Percentiles rank a stretch among this genome's conserved stretches.
Evolutionary conservation across 2,329 filamentous ascomycete genomes (phyloP).

Genomic region (Cyclaneusma minus): DNA sequence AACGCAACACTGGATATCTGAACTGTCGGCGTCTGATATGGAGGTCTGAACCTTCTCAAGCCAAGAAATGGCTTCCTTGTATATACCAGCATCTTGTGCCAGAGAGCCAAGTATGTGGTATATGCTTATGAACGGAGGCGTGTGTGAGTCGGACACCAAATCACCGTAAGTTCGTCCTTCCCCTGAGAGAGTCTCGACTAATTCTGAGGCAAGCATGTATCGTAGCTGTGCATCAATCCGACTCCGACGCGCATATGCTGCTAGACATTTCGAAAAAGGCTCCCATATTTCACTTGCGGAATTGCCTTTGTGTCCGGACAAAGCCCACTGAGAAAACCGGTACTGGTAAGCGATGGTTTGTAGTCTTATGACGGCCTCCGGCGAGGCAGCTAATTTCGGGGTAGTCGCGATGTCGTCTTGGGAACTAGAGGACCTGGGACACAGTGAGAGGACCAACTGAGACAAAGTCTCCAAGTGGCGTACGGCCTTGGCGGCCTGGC

Average conservation of each 20-base stretch:
- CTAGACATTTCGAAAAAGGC: constrained; percentile 46
- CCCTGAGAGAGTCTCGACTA: constrained; percentile 9
- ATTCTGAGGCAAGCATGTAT: constrained; percentile 10
- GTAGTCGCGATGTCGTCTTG: constrained; percentile 43
- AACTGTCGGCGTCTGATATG: constrained; percentile 9
- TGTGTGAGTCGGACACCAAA: constrained; percentile 4
- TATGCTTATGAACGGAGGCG: constrained; percentile 11
- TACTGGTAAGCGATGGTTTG: constrained; percentile 47
- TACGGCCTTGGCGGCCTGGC: constrained; percentile 37
- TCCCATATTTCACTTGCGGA: constrained; percentile 48
- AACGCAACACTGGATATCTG: constrained; percentile 25
- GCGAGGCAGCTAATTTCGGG: constrained; percentile 35
- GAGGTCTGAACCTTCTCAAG: constrained; percentile 24
- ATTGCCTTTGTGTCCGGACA: constrained; percentile 43
- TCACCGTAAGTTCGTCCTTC: no score
- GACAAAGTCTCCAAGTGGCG: constrained; percentile 53
- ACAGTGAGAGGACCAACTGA: constrained; percentile 47
- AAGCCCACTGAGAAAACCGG: constrained; percentile 48
- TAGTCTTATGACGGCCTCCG: constrained; percentile 42
- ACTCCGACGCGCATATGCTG: constrained; percentile 40
- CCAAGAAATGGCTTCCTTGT: constrained; percentile 40
- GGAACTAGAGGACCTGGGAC: constrained; percentile 48
- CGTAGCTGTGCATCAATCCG: constrained; percentile 7
- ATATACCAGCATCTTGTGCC: constrained; percentile 27
- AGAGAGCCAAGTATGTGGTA: constrained; percentile 35